Evolutionary conservation across 805 yeast species (phyloP), one percentile per base, ranked within the genome.

Genomic region (Suhomyces sp.): DNA sequence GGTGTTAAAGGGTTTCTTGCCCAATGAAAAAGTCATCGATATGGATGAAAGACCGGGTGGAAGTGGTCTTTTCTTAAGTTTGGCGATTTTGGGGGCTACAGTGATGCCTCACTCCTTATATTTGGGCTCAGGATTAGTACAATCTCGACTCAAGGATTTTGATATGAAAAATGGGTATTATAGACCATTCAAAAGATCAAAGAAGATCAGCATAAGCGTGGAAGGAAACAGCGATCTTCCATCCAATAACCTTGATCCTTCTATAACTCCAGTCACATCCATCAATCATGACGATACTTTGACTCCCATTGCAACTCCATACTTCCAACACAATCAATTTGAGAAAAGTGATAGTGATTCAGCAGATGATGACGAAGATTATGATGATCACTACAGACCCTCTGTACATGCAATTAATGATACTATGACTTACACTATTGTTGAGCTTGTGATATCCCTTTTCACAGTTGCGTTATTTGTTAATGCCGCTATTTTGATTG

Each of bases 21-120:
- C 82, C n/a, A 58, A 63, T 19, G 57, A 53, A n/a, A 61, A 58
- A 23, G 64, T 68, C 12, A 56, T 71, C 18, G 65, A 44, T 22
- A 42, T 44, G 48, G 31, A 35, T 6, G 46, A 41, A 19, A 34
- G 39, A 23, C 24, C 29, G 3, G 60, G 58, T 10, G 57, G 59
- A 20, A 60, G 75, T 51, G 93, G 95, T 0, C 60, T 85, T 19
- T 88, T 81, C 51, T 63, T 87, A 14, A 77, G 91, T 16, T 68
- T 90, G 46, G 96, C 95, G 17, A 85, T 88, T 31, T 68, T 88
- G 35, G 96, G 96, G 16, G 96, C 96, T 8, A 88, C 96, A 0
- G 96, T 88, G 16, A 88, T 88, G 96, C 96, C 96, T 2, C 96
- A 88, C 53, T 81, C 90, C 1, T 64, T 88, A 32, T 87, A 83